These are phyloP conservation scores for Kazachstania africana DNA, from an alignment of 805 yeast species.

Conservation along the genomic window DNA sequence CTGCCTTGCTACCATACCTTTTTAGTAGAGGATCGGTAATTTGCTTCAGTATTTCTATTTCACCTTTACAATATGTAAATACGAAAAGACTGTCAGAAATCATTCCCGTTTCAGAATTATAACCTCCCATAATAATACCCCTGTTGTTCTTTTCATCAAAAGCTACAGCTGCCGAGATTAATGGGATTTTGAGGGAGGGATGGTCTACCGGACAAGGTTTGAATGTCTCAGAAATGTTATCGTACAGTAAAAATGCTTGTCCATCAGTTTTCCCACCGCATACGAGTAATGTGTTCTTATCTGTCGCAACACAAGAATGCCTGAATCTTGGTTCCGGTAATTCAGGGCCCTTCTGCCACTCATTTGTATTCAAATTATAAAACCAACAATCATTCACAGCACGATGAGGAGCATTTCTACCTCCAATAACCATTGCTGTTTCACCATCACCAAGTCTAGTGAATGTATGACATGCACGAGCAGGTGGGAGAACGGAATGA, in stretches of 20 bases:
- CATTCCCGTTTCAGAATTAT: conserved; percentile 6
- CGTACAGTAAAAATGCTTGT: conserved; percentile 12
- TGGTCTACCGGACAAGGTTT: no score
- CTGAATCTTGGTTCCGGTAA: conserved; percentile 40
- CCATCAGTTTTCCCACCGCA: conserved; percentile 37
- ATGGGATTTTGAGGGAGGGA: not conserved
- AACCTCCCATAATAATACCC: conserved; percentile 18
- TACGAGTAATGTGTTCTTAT: conserved; percentile 27
- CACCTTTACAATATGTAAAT: conserved; percentile 19
- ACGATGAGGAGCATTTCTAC: conserved; percentile 50
- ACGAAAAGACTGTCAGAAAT: conserved; percentile 21
- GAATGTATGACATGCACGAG: conserved; percentile 51
- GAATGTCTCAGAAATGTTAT: no score
- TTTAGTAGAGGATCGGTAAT: conserved; percentile 25
- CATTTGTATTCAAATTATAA: conserved; percentile 7
- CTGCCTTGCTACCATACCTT: conserved; percentile 39
- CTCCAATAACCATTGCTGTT: conserved; percentile 42
- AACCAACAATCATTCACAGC: conserved; percentile 35
- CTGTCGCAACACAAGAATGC: conserved; percentile 33
- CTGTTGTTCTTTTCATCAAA: conserved; percentile 4
- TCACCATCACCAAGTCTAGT: conserved; percentile 22
- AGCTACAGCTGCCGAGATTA: conserved; percentile 14
- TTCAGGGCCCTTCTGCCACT: conserved; percentile 32
- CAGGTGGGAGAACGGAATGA: conserved; percentile 8
- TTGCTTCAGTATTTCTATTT: conserved; percentile 12